Conservation (phyloP, 768 basidiomycete genomes). For the Amanita pseudoporphyria region DNA sequence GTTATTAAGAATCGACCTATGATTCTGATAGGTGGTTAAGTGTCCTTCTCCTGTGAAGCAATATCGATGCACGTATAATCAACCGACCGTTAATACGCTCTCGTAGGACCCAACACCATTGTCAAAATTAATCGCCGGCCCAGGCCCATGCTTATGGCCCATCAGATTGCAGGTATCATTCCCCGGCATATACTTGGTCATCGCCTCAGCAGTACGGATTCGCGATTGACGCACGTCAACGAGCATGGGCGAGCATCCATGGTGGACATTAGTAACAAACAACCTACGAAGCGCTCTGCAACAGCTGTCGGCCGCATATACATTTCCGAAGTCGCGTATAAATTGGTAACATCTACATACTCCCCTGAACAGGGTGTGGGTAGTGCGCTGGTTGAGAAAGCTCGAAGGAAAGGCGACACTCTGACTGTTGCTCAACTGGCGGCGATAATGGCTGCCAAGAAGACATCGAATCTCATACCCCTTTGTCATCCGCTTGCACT, state of each 20-base stretch:
- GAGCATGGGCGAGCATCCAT: slow-evolving; percentile 61
- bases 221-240: slow-evolving; percentile 64
- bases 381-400: slow-evolving; percentile 34
- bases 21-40: slow-evolving; percentile 93
- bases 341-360: slow-evolving; percentile 43
- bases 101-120: slow-evolving; percentile 7
- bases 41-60: slow-evolving; percentile 19
- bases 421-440: slow-evolving; percentile 75
- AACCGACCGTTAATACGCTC: slow-evolving; percentile 12
- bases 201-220: slow-evolving; percentile 18
- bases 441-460: slow-evolving; percentile 82
- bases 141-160: not conserved
- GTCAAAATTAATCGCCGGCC: not conserved
- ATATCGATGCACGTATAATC: not conserved
- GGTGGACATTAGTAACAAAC: slow-evolving; percentile 73
- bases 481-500: slow-evolving; percentile 80
- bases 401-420: slow-evolving; percentile 55
- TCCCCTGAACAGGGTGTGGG: slow-evolving; percentile 20
- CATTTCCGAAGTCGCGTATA: slow-evolving; percentile 55
- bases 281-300: slow-evolving; percentile 53
- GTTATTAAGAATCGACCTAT: slow-evolving; percentile 74
- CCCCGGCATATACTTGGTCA: slow-evolving; percentile 11
- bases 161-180: not conserved
- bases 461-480: slow-evolving; percentile 75
- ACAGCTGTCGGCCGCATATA: slow-evolving; percentile 67